Percentiles rank a stretch among this genome's conserved stretches.
Conservation (phyloP, 768 basidiomycete species). For the Pisolithus sp. region DNA sequence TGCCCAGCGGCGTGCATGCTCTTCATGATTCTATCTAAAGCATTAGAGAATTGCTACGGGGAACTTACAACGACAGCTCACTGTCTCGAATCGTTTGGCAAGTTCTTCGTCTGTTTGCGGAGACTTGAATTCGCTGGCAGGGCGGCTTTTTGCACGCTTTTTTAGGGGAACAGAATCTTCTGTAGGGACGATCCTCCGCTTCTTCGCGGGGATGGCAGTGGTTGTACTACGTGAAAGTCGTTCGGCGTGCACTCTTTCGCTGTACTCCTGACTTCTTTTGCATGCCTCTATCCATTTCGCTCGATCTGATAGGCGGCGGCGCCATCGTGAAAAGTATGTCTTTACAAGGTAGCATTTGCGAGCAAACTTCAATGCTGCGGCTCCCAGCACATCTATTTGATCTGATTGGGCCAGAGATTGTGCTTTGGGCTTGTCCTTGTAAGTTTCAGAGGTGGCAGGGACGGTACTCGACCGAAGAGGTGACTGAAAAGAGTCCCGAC, state of each 20-base stretch:
- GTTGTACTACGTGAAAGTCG: slow-evolving; percentile 26
- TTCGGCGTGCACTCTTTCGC: slow-evolving; percentile 38
- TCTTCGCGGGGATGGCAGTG: slow-evolving; percentile 10
- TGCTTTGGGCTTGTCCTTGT: slow-evolving; percentile 5
- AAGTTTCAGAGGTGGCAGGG: slow-evolving; percentile 8
- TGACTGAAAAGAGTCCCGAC: slow-evolving; percentile 20
- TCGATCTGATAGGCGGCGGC: slow-evolving; percentile 37
- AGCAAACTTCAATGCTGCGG: slow-evolving; percentile 38
- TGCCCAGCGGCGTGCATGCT: slow-evolving; percentile 69
- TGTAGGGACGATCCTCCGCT: slow-evolving; percentile 18
- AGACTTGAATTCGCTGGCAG: slow-evolving; percentile 40
- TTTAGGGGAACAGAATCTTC: slow-evolving; percentile 18
- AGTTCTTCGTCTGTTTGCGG: slow-evolving; percentile 61
- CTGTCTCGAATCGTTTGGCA: slow-evolving; percentile 63
- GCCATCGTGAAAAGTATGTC: slow-evolving; percentile 41
- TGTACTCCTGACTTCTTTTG: slow-evolving; percentile 54
- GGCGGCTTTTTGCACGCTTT: slow-evolving; percentile 30
- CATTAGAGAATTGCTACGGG: slow-evolving; percentile 1
- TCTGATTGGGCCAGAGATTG: not conserved
- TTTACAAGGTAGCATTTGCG: slow-evolving; percentile 36
- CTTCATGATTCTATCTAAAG: slow-evolving; percentile 56
- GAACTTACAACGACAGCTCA: slow-evolving; percentile 20
- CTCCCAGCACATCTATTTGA: slow-evolving; percentile 25
- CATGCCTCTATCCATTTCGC: slow-evolving; percentile 59
- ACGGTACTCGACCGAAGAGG: slow-evolving; percentile 17